phyloP scores from a whole-genome alignment of 2,329 filamentous ascomycete genomes.

The Plenodomus lindquistii region DNA sequence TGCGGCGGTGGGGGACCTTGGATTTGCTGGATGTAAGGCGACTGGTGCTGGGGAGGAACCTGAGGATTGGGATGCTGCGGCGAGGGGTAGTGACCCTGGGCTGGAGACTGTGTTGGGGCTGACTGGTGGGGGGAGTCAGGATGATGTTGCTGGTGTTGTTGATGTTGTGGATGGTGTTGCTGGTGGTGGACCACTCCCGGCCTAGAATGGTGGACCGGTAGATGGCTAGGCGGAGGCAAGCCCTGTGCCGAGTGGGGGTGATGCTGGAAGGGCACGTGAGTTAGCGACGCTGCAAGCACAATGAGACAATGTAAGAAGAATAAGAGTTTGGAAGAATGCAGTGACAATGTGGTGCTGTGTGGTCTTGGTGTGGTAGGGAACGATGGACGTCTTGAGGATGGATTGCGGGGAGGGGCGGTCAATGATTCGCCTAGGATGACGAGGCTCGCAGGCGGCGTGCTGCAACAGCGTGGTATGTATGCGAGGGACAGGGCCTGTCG shows the following conservation, averaged over 20 bases:
- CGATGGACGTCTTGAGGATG: conserved; percentile 15
- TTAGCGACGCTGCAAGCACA: conserved; percentile 33
- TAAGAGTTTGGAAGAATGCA: conserved; percentile 8
- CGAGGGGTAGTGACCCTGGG: conserved; percentile 66
- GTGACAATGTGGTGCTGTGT: conserved; percentile 10
- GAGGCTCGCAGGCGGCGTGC: conserved; percentile 19
- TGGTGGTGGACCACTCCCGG: conserved; percentile 66
- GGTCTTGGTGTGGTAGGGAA: conserved; percentile 19
- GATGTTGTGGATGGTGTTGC: conserved; percentile 59
- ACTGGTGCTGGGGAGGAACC: conserved; percentile 54
- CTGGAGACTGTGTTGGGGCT: conserved; percentile 61
- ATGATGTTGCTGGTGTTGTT: conserved; percentile 54
- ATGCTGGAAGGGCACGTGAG: conserved; percentile 59
- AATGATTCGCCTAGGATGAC: conserved; percentile 26
- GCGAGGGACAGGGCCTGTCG: conserved; percentile 43
- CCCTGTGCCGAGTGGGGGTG: conserved; percentile 76
- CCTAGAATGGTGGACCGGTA: conserved; percentile 66
- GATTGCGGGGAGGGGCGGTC: conserved; percentile 25
- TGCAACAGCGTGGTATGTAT: conserved; percentile 30
- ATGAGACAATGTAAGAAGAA: conserved; percentile 18
- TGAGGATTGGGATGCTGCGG: conserved; percentile 66
- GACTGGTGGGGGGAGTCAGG: conserved; percentile 65
- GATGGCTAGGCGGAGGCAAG: conserved; percentile 65
- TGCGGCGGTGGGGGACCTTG: conserved; percentile 65
- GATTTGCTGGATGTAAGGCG: conserved; percentile 68